Conservation (phyloP, 2,329 filamentous ascomycete species). For the Helminthosporium solani region DNA sequence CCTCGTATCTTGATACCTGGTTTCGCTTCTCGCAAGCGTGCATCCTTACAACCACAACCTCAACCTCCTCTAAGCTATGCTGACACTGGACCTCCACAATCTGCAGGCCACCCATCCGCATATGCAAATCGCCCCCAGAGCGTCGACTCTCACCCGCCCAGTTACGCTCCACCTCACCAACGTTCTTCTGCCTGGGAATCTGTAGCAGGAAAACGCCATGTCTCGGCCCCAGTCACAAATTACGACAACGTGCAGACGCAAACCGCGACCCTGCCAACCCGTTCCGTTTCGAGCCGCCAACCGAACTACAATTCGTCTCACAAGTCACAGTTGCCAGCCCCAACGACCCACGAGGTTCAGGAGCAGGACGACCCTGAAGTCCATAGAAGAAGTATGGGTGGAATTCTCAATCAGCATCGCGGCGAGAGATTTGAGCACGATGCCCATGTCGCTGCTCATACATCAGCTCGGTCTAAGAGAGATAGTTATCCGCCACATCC, state of each 20-base stretch:
- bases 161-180: conserved; percentile 5
- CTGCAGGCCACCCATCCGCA: conserved; percentile 1
- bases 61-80: conserved; percentile 16
- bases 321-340: conserved; percentile 33
- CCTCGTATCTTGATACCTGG: conserved; percentile 36
- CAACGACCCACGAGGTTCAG: neutral
- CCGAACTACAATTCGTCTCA: conserved; percentile 38
- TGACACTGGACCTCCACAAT: conserved; percentile 14
- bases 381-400: conserved; percentile 33
- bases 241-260: conserved; percentile 18
- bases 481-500: conserved; percentile 39
- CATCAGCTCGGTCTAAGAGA: conserved; percentile 24
- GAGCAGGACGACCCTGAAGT: conserved; percentile 18
- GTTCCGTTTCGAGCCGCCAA: conserved; percentile 24
- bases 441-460: conserved; percentile 31
- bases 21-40: conserved; percentile 27
- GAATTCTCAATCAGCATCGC: conserved; percentile 35
- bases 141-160: conserved; percentile 14
- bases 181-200: conserved; percentile 26
- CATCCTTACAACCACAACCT: conserved; percentile 18
- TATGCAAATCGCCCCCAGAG: conserved; percentile 24
- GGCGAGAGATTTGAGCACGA: conserved; percentile 32
- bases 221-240: conserved; percentile 27
- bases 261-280: conserved; percentile 21
- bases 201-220: conserved; percentile 23